Conservation (phyloP, 2,329 filamentous ascomycete genomes). For the Aspergillus pseudoviridinutans region DNA sequence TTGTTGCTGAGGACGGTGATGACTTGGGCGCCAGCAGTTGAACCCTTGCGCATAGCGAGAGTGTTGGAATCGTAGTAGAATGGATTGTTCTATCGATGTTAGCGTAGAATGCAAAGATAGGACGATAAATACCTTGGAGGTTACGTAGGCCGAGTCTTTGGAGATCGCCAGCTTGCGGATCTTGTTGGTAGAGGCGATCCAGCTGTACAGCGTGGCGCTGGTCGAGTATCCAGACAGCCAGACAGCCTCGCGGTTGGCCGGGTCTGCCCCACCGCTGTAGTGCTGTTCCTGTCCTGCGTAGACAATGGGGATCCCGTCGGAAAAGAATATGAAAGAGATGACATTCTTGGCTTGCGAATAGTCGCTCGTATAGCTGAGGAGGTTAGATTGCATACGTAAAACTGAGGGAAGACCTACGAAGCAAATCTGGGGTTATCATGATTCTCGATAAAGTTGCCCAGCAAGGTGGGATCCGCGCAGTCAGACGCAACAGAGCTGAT, state of each 20-base stretch:
- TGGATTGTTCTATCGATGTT: constrained; percentile 27
- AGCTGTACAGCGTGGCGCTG: constrained; percentile 44
- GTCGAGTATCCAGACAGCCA: constrained; percentile 54
- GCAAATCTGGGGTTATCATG: constrained; percentile 57
- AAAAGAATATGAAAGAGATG: constrained; percentile 56
- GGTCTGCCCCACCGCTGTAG: constrained; percentile 47
- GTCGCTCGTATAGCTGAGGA: constrained; percentile 14
- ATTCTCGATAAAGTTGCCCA: constrained; percentile 57
- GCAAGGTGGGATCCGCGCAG: constrained; percentile 42
- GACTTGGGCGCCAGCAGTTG: constrained; percentile 35
- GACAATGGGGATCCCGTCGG: constrained; percentile 58
- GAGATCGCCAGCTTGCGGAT: constrained; percentile 44
- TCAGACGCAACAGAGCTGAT: constrained; percentile 23
- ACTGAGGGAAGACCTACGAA: constrained; percentile 9
- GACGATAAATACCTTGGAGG: constrained; percentile 22
- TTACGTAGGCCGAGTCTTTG: constrained; percentile 35
- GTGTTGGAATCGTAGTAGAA: constrained; percentile 43
- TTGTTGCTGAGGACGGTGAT: constrained; percentile 41
- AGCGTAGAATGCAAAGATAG: not conserved
- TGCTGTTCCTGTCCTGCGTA: constrained; percentile 65
- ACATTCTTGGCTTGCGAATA: constrained; percentile 54
- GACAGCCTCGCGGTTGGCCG: constrained; percentile 52
- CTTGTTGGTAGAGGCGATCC: constrained; percentile 46
- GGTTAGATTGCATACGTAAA: not conserved
- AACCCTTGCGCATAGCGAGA: constrained; percentile 39